Evolutionary conservation across 352 stramenopile genomes (phyloP).

Genomic region (Elongisporangium undulatum): DNA sequence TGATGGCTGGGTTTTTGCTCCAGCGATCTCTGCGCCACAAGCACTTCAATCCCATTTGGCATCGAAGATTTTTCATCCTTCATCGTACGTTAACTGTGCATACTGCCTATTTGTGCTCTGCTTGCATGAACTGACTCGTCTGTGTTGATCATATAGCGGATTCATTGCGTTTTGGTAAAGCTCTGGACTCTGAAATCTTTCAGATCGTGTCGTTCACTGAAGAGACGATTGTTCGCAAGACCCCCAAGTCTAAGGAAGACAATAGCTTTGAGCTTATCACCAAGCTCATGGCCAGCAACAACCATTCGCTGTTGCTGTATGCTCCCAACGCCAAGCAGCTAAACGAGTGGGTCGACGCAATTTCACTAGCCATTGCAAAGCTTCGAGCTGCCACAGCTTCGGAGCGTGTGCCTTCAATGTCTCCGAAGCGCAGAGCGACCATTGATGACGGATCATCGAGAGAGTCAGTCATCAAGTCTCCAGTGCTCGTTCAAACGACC

Average conservation of each 20-base stretch:
- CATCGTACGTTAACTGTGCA: conserved; percentile 23
- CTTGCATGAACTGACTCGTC: conserved; percentile 2
- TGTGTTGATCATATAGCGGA: conserved; percentile 22
- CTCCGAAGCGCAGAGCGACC: neutral
- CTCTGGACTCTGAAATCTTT: conserved; percentile 56
- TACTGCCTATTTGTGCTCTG: neutral
- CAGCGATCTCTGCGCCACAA: conserved; percentile 87
- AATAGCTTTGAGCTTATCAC: conserved; percentile 79
- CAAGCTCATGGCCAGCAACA: conserved; percentile 55
- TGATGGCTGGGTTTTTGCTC: conserved; percentile 71
- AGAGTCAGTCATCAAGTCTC: neutral
- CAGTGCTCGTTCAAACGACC: neutral
- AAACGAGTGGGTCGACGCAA: conserved; percentile 60
- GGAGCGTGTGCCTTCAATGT: neutral
- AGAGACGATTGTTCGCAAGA: conserved; percentile 62
- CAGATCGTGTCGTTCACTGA: conserved; percentile 68
- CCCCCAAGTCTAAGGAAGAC: conserved; percentile 68
- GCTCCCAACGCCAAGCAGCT: conserved; percentile 38
- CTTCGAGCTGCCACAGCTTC: neutral
- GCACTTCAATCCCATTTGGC: conserved; percentile 81
- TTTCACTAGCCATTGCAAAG: conserved; percentile 37
- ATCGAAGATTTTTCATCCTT: conserved; percentile 69
- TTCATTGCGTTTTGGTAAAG: conserved; percentile 69
- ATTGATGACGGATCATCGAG: neutral
- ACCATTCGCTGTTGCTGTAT: conserved; percentile 64